Evolutionary conservation across 441 rosid species (phyloP), one percentile per base, ranked within the genome.

Genomic region (Mallotus japonicus): DNA sequence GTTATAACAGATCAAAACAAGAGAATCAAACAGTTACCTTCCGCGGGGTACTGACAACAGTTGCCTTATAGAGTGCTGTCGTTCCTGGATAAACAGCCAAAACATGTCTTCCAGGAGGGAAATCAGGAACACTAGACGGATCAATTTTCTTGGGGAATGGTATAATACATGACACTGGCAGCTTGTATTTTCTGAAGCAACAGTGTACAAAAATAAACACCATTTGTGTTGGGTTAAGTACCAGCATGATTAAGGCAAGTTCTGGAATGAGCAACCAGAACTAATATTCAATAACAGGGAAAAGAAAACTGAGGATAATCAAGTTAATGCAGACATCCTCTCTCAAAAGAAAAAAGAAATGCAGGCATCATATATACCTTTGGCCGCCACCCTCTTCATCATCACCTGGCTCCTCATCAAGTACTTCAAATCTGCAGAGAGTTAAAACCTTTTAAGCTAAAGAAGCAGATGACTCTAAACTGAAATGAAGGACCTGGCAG

Each of bases 61-160:
- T 95, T 46, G 99, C 99, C 85, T 91, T 92, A 55, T 92, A 95
- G 24, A 95, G 91, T 34, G 96, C 92, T n/a, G 98, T 92, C 28
- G 99, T 95, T 80, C 96, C 98, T 3, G 99, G 99, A 87, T 95
- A 95, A 70, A 95, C 98, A 16, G 99, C 99, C 85, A 95, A 86
- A 66, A 92, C 99, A 58, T 84, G 92, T 72, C 81, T 83, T 73
- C 97, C 91, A 3, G 87, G 78, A 60, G 79, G 81, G 69, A 86
- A 92, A 74, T 95, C 98, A 17, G 75, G 90, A 69, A 80, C 86
- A 20, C 72, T 74, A 69, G 96, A 77, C 65, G 80, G 87, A 70
- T 92, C 96, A 47, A 79, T 90, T 62, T 84, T 77, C 87, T 92
- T 92, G 34, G 99, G 98, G 76, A 95, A 95, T 66, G 97, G 97